These are phyloP conservation scores for Aureococcus anophagefferens DNA, from an alignment of 108 stramenopile species.

Conservation along the genomic window DNA sequence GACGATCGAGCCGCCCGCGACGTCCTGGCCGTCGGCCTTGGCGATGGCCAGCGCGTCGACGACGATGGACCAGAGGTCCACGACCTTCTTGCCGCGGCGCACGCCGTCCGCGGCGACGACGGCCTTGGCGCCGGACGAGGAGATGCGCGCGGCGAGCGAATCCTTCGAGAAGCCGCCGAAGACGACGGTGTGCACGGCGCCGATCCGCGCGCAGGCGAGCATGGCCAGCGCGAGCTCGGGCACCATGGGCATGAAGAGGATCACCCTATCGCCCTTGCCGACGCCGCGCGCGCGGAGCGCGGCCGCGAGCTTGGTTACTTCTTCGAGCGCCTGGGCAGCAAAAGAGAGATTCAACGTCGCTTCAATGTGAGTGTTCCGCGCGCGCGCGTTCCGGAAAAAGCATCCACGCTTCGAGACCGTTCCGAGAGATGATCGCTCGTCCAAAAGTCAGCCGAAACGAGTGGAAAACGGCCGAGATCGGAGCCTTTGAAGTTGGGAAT, in stretches of 20 bases:
- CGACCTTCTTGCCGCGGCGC: conserved; percentile 14
- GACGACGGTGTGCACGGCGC: conserved; percentile 30
- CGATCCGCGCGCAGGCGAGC: conserved; percentile 29
- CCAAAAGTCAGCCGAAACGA: too few relatives aligned
- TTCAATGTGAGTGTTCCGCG: too few relatives aligned
- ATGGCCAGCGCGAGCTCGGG: conserved; percentile 23
- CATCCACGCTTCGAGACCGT: too few relatives aligned
- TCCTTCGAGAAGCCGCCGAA: conserved; percentile 30
- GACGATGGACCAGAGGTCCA: conserved; percentile 5
- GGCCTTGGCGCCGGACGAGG: conserved; percentile 5
- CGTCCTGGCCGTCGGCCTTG: conserved; percentile 2
- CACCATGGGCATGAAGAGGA: conserved; percentile 27
- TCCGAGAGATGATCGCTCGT: too few relatives aligned
- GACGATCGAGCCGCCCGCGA: background rate
- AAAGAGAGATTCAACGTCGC: too few relatives aligned
- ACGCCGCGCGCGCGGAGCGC: conserved; percentile 14
- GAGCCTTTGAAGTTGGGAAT: too few relatives aligned
- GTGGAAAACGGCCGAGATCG: too few relatives aligned
- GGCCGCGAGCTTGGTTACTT: conserved; percentile 13
- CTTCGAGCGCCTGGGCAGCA: conserved; percentile 7
- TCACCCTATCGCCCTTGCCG: conserved; percentile 21
- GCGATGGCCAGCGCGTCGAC: conserved; percentile 7
- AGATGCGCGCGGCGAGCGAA: conserved; percentile 16
- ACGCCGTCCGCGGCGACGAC: conserved; percentile 20
- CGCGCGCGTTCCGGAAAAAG: too few relatives aligned